These are phyloP conservation scores for Hymenoscyphus linearis DNA, from an alignment of 2,329 filamentous ascomycete genomes.

Conservation along the genomic window DNA sequence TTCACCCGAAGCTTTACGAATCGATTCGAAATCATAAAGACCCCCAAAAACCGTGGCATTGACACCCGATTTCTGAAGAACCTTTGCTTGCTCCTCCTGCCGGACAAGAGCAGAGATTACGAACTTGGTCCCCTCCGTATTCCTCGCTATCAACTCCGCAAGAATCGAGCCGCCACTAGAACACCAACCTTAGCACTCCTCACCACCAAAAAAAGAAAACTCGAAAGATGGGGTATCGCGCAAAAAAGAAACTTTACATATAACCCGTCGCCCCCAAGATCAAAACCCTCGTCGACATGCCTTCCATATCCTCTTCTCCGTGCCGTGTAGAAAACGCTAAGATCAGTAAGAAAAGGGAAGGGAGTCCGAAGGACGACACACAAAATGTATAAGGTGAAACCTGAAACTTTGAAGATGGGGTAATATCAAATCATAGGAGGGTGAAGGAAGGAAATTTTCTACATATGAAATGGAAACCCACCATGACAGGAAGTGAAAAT, in stretches of 20 bases:
- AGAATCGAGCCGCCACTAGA: constrained; percentile 20
- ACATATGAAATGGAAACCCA: no score
- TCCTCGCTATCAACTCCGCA: constrained; percentile 8
- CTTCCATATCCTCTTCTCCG: no score
- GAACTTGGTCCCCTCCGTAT: background rate
- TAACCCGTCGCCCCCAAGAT: constrained; percentile 22
- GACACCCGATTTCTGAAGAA: constrained; percentile 20
- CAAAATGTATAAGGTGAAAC: no score
- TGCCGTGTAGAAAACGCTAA: no score
- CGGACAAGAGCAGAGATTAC: constrained; percentile 23
- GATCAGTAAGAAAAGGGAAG: no score
- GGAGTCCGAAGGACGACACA: no score
- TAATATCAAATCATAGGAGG: no score
- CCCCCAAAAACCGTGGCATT: constrained; percentile 20
- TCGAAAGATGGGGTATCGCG: no score
- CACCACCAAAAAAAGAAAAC: background rate
- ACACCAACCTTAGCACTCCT: background rate
- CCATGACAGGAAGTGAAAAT: background rate
- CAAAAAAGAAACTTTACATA: constrained; percentile 12
- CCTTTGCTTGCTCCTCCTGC: constrained; percentile 21
- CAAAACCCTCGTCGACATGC: constrained; percentile 11
- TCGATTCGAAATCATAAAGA: constrained; percentile 21
- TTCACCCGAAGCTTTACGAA: constrained; percentile 18
- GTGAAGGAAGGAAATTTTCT: no score
- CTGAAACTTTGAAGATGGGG: no score